Evolutionary conservation across 2,329 filamentous ascomycete genomes (phyloP), one percentile per base, ranked within the genome.

Genomic region (Aspergillus persii): DNA sequence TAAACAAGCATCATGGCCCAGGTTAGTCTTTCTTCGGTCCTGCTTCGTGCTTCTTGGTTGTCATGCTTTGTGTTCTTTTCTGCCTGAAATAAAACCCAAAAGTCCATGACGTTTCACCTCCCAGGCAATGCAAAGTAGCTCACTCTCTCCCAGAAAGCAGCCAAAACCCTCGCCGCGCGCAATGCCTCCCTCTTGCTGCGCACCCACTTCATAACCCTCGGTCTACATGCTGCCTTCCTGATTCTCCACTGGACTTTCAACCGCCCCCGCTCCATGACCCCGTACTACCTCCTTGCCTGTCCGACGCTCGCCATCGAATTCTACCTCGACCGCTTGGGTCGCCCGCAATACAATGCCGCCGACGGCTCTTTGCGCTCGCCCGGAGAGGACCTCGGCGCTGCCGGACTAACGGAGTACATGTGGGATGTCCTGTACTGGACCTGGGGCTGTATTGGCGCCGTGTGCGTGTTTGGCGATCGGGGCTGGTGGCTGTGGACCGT

Each of bases 361-460:
- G 87, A 86, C 51, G 83, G 82, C 12, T 82, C 88, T n/a, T 81
- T 98, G 62, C 87, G 86, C 73, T 86, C 84, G 33, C 81, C 91
- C 0, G 94, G 95, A 48, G 93, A 98, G 74, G 95, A 99, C 74
- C 85, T 99, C 54, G 87, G 90, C 55, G 91, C 92, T 8, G 84
- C 89, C 36, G 95, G 95, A 4, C 79, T 99, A 80, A 98, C 94
- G 9, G 95, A 97, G 78, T 98, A 96, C 81, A 91, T 98, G 89
- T 99, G 96, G 84, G 95, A 99, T 78, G 86, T 96, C 53, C 81
- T 96, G 55, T 98, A 96, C 85, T 92, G 96, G 79, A 97, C 92
- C 0, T 97, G 93, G 88, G 87, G 86, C 9, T 90, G 88, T 56
- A 80, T 91, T 46, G 77, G 88, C 8, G 75, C 89, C n/a, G 92